Base-by-base conservation (phyloP, 441 rosid genomes). In the Brassica hybrid region DNA sequence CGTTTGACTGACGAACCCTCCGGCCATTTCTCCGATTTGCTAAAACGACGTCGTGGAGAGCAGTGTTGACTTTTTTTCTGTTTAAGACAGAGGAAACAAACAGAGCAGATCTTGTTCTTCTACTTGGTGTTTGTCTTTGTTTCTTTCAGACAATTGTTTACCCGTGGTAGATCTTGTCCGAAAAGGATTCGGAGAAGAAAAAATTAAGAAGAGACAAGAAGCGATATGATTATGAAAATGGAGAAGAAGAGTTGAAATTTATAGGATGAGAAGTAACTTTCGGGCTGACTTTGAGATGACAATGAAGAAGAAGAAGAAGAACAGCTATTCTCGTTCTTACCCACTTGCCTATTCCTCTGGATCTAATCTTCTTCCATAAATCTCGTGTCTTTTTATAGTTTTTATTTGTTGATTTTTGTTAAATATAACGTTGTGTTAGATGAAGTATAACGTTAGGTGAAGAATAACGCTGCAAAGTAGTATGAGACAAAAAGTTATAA, bases 1-100 rank as follows among this genome's bases (percentile, higher is more conserved):
- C 66, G 80, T 65, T 52, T 79, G 76, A 59, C 72, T 61, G 21
- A 71, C 77, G 59, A 82, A 80, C 6, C 78, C 87, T 61, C 89
- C 89, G 58, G 84, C 91, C 73, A 74, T 76, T 72, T 67, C 65
- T 75, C 68, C 67, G 76, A 56, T 68, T 61, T 38, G 30, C 12
- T n/a, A 67, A 77, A 78, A 78, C 59, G 76, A 36, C 73, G 81
- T 21, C 76, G 73, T 59, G 21, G 7, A 32, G 12, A 32, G 21
- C 14, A 34, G 76, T 7, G 8, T 78, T 72, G 71, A 78, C 74
- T 62, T 78, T 50, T 64, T 77, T 52, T 66, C 11, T 61, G 77
- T 17, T 67, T 78, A 59, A 60, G 9, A 45, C 36, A 60, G 45
- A 27, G 41, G 67, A 71, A 63, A 63, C 52, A 72, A 65, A 65